These are phyloP conservation scores for Apiospora hydei DNA, from an alignment of 2,329 filamentous ascomycete species.

Conservation along the genomic window DNA sequence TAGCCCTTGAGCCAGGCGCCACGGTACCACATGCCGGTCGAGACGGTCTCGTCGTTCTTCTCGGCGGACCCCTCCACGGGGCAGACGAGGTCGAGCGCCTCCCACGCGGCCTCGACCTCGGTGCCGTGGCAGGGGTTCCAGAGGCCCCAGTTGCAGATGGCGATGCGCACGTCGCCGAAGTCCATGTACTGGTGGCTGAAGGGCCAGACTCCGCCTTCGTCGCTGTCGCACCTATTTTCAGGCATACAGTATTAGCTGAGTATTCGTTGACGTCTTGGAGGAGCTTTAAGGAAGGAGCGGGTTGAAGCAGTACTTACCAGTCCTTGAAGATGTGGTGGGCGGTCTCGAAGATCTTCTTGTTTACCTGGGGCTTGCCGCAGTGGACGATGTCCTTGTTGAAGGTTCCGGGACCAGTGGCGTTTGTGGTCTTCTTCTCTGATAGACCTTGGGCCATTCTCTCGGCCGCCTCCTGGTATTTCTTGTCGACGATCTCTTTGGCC, in stretches of 20 bases:
- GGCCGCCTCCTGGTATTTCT: background rate
- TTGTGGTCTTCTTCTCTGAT: no score
- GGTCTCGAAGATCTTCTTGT: background rate
- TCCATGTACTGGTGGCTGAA: background rate
- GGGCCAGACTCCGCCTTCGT: background rate
- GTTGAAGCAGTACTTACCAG: background rate
- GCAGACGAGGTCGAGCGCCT: background rate
- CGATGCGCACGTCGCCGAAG: background rate
- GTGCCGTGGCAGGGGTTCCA: background rate
- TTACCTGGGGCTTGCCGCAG: background rate
- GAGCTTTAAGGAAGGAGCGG: background rate
- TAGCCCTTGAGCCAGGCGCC: constrained; percentile 11
- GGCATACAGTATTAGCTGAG: background rate
- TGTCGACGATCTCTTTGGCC: constrained; percentile 5
- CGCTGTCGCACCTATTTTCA: background rate
- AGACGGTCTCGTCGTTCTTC: background rate
- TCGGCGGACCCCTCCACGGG: background rate
- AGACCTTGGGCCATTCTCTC: background rate
- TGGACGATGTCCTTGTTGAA: background rate
- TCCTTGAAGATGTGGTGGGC: background rate
- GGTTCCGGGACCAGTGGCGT: background rate
- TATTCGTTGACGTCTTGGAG: no score
- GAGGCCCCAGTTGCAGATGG: constrained; percentile 10
- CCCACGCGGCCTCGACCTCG: background rate
- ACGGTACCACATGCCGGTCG: background rate